Evolutionary conservation across 2,329 filamentous ascomycete genomes (phyloP).

Genomic region (Bipolaris victoriae): DNA sequence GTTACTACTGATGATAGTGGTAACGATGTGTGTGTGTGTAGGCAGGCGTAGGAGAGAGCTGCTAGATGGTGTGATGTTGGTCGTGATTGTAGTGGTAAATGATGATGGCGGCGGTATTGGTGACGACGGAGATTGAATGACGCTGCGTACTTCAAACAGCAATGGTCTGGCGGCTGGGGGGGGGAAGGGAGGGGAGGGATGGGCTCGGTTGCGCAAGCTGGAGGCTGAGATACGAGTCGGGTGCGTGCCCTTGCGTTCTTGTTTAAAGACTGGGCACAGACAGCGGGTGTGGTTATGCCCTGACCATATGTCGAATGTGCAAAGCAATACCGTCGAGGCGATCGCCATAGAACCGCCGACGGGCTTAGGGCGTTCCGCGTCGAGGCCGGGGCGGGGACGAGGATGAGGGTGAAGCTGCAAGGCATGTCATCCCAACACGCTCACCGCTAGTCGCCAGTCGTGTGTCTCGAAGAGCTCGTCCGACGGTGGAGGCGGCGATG

Average conservation of each 20-base stretch:
- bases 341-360: conserved; percentile 37
- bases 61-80: conserved; percentile 17
- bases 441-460: conserved; percentile 39
- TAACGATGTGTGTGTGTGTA: conserved; percentile 14
- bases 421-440: conserved; percentile 34
- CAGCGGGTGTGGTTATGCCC: conserved; percentile 26
- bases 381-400: conserved; percentile 16
- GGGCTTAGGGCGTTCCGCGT: conserved; percentile 29
- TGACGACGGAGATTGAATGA: conserved; percentile 16
- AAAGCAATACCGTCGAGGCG: conserved; percentile 31
- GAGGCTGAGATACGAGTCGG: conserved; percentile 33
- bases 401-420: conserved; percentile 37
- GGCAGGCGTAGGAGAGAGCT: conserved; percentile 27
- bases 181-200: conserved; percentile 32
- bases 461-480: conserved; percentile 25
- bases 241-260: conserved; percentile 47
- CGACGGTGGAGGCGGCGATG: conserved; percentile 25
- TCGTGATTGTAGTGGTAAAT: background rate
- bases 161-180: conserved; percentile 9
- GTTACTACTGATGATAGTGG: conserved; percentile 35
- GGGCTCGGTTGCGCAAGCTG: conserved; percentile 27
- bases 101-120: background rate
- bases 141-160: conserved; percentile 42
- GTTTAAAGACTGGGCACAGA: conserved; percentile 36
- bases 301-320: conserved; percentile 35